Evolutionary conservation across 371 early-diverging fungal genomes (phyloP), one percentile per base, ranked within the genome.

Genomic region (Mortierella sp.): DNA sequence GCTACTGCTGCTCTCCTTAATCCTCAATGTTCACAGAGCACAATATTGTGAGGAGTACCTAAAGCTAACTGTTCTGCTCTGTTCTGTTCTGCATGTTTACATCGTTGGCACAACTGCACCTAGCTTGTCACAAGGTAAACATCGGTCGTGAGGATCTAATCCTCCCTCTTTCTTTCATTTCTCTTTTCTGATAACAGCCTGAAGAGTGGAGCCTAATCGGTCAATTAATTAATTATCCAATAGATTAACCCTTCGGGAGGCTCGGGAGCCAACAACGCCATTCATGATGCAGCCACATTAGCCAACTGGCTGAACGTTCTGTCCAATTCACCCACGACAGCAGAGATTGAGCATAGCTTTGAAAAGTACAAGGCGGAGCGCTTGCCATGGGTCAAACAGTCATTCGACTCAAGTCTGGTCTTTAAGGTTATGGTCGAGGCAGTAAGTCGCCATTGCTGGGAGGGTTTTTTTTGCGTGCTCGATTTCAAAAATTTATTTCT

Each of bases 81-180:
- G n/a, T n/a, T n/a, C n/a, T n/a, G n/a, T 43, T 21, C 19, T 37
- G 8, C 26, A 26, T 69, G 3, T 34, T 46, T 11, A n/a, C 13
- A 13, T 51, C 51, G 50, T n/a, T 43, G 44, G 9, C 9, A 9
- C 44, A 5, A 43, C 48, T 70, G 9, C 31, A 64, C 3, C 28
- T n/a, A 80, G 81, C 81, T 31, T 81, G 81, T 54, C 81, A 81
- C 71, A 81, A 81, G 81, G 81, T 81, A 81, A n/a, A n/a, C n/a
- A n/a, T n/a, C n/a, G n/a, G n/a, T n/a, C n/a, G n/a, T n/a, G n/a
- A n/a, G n/a, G n/a, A n/a, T n/a, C n/a, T n/a, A n/a, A n/a, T n/a
- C n/a, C n/a, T n/a, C n/a, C n/a, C n/a, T n/a, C n/a, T n/a, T n/a
- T n/a, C n/a, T n/a, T 48, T 0, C 16, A 48, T 11, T 40, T 16